Percentiles rank a stretch among this genome's conserved stretches.
phyloP scores from a whole-genome alignment of 805 yeast species.

The Yarrowia sp. region DNA sequence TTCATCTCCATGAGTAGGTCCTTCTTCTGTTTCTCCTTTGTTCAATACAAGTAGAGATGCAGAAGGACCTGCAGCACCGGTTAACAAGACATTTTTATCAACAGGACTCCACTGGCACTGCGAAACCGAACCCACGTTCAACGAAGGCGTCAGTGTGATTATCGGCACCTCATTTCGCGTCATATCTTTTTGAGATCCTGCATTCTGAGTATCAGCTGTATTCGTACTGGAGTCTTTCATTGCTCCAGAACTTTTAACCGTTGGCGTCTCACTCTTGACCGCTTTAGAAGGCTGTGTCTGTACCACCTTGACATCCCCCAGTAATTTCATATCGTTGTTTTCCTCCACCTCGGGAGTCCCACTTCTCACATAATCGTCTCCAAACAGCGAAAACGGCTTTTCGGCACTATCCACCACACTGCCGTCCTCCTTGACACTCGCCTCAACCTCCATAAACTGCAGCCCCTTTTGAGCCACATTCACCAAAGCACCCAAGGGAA shows the following conservation, averaged over 20 bases:
- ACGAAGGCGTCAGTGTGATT: background rate
- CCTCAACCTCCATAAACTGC: slow-evolving; percentile 68
- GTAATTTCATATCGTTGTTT: background rate
- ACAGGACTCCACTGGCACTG: slow-evolving; percentile 16
- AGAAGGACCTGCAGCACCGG: slow-evolving; percentile 1
- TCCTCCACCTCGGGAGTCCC: slow-evolving; percentile 10
- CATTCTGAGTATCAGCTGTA: background rate
- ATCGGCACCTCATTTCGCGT: slow-evolving; percentile 11
- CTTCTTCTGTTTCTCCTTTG: background rate
- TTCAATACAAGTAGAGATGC: background rate
- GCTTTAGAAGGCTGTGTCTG: no score
- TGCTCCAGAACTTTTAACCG: background rate
- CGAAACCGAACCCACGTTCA: background rate
- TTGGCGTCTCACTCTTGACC: background rate
- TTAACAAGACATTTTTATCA: background rate
- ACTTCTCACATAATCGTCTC: slow-evolving; percentile 30
- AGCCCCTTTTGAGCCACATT: slow-evolving; percentile 83
- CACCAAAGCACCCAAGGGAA: slow-evolving; percentile 81
- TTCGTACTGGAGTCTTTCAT: background rate
- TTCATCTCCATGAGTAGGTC: background rate
- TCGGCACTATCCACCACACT: slow-evolving; percentile 37
- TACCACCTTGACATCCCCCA: no score
- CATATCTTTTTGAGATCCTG: slow-evolving; percentile 6
- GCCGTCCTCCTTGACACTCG: slow-evolving; percentile 46
- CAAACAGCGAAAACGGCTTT: slow-evolving; percentile 28